Conservation (phyloP, 345 rosid genomes). For the Mercurialis annua region DNA sequence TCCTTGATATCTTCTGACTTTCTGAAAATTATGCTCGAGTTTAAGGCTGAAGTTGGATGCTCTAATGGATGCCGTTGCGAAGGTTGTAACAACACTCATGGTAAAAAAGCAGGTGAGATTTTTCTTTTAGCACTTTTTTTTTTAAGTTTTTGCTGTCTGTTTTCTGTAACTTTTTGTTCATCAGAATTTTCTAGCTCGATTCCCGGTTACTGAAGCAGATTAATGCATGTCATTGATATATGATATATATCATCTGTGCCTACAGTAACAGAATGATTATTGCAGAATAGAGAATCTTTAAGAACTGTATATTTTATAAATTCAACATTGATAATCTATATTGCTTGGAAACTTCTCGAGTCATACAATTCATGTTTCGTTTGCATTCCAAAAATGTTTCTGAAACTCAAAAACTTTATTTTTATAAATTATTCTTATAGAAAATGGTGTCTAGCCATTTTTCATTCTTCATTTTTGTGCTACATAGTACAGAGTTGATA, state of each 20-base stretch:
- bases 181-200: neutral
- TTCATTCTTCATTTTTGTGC: too few species aligned
- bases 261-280: neutral
- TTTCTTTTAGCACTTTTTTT: neutral
- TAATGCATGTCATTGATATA: neutral
- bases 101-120: constrained; percentile 33
- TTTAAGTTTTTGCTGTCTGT: too few species aligned
- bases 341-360: too few species aligned
- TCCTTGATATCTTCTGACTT: neutral
- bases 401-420: too few species aligned
- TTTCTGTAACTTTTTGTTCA: too few species aligned
- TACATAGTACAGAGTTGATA: too few species aligned
- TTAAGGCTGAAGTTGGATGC: constrained; percentile 46
- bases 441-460: too few species aligned
- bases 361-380: too few species aligned
- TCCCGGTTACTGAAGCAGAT: neutral
- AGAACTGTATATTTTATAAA: neutral
- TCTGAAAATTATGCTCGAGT: constrained; percentile 6
- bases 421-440: too few species aligned
- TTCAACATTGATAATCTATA: too few species aligned
- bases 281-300: neutral
- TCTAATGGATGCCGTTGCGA: constrained; percentile 45
- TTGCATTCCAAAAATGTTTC: too few species aligned
- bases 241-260: neutral
- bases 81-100: constrained; percentile 36